Conservation (phyloP, 2,329 filamentous ascomycete genomes). For the Nigrospora osmanthi region DNA sequence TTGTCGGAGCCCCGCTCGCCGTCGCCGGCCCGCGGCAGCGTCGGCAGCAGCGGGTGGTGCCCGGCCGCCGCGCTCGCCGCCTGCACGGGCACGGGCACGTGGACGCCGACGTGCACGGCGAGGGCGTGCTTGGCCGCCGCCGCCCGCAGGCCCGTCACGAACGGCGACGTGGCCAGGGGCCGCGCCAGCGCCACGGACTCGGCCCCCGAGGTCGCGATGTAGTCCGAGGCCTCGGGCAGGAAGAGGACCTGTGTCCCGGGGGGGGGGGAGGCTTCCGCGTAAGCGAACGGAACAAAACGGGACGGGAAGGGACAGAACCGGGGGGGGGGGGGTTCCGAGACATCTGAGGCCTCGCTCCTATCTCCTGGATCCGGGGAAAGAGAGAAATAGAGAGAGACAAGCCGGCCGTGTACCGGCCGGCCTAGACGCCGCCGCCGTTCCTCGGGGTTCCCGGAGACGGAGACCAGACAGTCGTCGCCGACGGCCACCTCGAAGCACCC, state of each 20-base stretch:
- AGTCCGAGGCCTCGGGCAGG: conserved; percentile 86
- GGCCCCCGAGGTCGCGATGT: conserved; percentile 63
- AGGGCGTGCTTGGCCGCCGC: conserved; percentile 57
- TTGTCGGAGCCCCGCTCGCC: not conserved
- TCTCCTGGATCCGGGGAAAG: too few relatives aligned
- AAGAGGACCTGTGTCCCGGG: conserved; percentile 58
- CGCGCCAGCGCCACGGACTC: conserved; percentile 66
- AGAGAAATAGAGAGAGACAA: too few relatives aligned
- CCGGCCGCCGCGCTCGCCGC: conserved; percentile 9
- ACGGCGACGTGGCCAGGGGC: conserved; percentile 57
- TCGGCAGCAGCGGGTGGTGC: conserved; percentile 10
- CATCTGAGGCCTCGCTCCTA: too few relatives aligned
- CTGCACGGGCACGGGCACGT: conserved; percentile 54
- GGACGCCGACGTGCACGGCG: conserved; percentile 79
- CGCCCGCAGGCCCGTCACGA: conserved; percentile 66
- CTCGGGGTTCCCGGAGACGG: too few relatives aligned
- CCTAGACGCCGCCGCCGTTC: too few relatives aligned
- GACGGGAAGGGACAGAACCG: too few relatives aligned
- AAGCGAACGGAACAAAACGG: too few relatives aligned
- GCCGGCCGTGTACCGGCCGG: too few relatives aligned
- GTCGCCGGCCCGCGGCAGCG: conserved; percentile 6
- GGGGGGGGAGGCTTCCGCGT: too few relatives aligned
- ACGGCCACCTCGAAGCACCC: not conserved
- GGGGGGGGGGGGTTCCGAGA: too few relatives aligned
- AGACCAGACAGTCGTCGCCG: too few relatives aligned